A percentile compares a stretch with the other conserved stretches of the same genome.
Conservation (phyloP, 169 alveolate species). For the Eimeria falciformis region DNA sequence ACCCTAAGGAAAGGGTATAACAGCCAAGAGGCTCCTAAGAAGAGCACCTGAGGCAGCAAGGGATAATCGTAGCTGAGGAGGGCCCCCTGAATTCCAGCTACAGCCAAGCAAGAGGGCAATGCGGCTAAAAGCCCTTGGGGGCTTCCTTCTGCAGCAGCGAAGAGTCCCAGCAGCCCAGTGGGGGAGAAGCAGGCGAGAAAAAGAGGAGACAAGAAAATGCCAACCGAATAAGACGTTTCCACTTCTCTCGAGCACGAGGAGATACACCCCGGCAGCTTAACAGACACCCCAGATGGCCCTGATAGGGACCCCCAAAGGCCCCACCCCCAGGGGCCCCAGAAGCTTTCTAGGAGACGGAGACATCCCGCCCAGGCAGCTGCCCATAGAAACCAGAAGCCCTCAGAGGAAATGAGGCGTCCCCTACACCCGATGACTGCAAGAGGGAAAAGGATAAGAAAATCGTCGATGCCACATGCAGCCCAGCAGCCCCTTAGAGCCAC, state of each 20-base stretch:
- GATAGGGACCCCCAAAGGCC: not conserved
- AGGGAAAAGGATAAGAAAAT: not conserved
- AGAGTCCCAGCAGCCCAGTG: not conserved
- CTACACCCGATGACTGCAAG: not conserved
- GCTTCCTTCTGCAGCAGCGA: no score
- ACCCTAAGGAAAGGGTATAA: not conserved
- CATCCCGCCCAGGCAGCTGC: not conserved
- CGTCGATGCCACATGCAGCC: not conserved
- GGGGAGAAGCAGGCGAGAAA: slow-evolving; percentile 4
- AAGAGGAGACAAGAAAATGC: not conserved
- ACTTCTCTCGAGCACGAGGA: not conserved
- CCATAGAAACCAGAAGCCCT: not conserved
- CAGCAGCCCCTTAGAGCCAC: not conserved
- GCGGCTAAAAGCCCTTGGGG: not conserved
- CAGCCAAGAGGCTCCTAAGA: not conserved
- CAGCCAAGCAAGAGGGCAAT: not conserved
- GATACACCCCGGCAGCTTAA: no score
- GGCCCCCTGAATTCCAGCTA: not conserved
- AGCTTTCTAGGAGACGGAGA: not conserved
- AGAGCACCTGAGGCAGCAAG: not conserved
- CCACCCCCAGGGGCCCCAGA: not conserved
- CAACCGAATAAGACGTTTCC: not conserved
- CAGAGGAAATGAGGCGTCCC: not conserved
- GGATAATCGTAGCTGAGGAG: not conserved
- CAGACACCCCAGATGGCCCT: no score